These are phyloP conservation scores for Croton laevigatus DNA, from an alignment of 441 rosid species.

Conservation along the genomic window DNA sequence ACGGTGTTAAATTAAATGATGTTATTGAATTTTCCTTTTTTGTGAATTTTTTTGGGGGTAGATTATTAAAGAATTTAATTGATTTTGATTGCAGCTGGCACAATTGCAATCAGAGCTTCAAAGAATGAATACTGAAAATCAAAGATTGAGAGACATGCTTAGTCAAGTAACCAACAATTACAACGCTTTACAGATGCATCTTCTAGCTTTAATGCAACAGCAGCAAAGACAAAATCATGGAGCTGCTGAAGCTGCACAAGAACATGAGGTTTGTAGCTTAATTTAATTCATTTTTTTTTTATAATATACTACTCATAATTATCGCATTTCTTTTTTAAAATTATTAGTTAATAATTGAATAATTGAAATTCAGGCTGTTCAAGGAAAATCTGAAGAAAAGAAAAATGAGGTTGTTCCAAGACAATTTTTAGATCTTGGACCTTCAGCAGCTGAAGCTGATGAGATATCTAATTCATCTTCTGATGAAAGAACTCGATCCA, in stretches of 20 bases:
- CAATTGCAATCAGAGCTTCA: slow-evolving; percentile 64
- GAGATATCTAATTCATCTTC: slow-evolving; percentile 51
- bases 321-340: not conserved
- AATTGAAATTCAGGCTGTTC: slow-evolving; percentile 21
- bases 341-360: not conserved
- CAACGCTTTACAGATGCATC: slow-evolving; percentile 62
- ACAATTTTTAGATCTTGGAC: slow-evolving; percentile 64
- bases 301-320: too few species aligned
- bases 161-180: slow-evolving; percentile 63
- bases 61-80: slow-evolving; percentile 1
- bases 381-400: slow-evolving; percentile 35
- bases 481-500: slow-evolving; percentile 52
- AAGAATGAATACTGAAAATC: slow-evolving; percentile 65
- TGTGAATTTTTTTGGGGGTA: too few species aligned
- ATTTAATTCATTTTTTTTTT: not conserved
- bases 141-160: slow-evolving; percentile 64
- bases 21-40: too few species aligned
- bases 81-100: slow-evolving; percentile 34
- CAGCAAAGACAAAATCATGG: slow-evolving; percentile 31
- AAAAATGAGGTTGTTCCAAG: slow-evolving; percentile 54
- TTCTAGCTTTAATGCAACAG: slow-evolving; percentile 59
- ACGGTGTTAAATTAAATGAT: too few species aligned
- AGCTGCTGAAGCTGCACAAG: slow-evolving; percentile 27
- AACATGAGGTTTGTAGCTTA: slow-evolving; percentile 29
- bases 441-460: slow-evolving; percentile 39